These are phyloP conservation scores for Fomitopsis serialis DNA, from an alignment of 768 basidiomycete species.

Conservation along the genomic window DNA sequence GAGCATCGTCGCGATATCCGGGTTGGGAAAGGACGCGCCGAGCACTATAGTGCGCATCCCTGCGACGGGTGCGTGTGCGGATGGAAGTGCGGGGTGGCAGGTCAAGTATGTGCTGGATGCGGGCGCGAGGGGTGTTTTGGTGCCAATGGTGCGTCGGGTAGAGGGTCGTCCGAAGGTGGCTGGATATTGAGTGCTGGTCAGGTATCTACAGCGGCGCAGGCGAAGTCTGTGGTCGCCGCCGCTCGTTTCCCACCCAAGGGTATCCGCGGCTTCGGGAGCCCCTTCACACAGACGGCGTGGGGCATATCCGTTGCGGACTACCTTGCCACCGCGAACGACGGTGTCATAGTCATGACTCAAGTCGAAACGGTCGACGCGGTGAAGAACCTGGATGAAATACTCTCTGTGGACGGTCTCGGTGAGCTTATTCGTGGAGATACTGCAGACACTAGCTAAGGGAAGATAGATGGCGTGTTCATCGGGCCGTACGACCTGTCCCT, in stretches of 20 bases:
- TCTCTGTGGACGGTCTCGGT: constrained; percentile 32
- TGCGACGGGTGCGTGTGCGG: constrained; percentile 48
- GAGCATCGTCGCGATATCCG: constrained; percentile 47
- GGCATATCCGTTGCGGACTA: constrained; percentile 47
- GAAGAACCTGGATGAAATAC: constrained; percentile 36
- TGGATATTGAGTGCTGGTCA: constrained; percentile 15
- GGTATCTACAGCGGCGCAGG: constrained; percentile 56
- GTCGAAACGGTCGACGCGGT: constrained; percentile 38
- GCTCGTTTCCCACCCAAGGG: constrained; percentile 59
- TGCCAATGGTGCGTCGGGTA: constrained; percentile 53
- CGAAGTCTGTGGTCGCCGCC: constrained; percentile 49
- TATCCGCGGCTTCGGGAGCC: constrained; percentile 59
- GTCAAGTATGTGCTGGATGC: constrained; percentile 69
- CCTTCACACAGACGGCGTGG: constrained; percentile 58
- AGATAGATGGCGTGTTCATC: constrained; percentile 49
- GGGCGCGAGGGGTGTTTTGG: constrained; percentile 58
- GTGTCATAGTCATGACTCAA: constrained; percentile 32
- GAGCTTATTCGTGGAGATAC: constrained; percentile 7
- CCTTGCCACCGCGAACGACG: constrained; percentile 39
- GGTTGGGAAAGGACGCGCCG: constrained; percentile 36
- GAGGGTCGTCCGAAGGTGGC: not conserved
- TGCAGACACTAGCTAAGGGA: constrained; percentile 9
- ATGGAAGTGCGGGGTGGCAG: constrained; percentile 55
- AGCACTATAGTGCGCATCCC: constrained; percentile 59
- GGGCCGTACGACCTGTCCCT: constrained; percentile 69